Base-by-base conservation (phyloP, 768 basidiomycete genomes). In the Gloeopeniophorella convolvens region DNA sequence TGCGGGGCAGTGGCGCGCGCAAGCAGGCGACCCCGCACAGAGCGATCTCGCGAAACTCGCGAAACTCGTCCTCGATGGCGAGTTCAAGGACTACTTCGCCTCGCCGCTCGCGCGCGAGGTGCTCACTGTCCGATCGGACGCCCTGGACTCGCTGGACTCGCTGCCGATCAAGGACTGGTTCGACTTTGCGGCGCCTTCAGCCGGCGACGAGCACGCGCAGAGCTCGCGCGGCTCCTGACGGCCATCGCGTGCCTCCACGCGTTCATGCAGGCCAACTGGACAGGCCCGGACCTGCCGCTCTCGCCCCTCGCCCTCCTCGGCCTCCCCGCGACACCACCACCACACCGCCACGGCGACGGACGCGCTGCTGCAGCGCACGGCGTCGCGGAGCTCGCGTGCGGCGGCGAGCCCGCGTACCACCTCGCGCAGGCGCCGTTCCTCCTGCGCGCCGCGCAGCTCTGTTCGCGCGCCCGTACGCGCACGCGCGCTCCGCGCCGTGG, bases 401-500 rank as follows among this genome's bases (percentile, higher is more conserved):
- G 81, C 4, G 96, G 96, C 3, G 96, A 98, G 68, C 96, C 96
- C 8, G 91, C 89, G 0, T 99, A 98, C 68, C 96, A 98, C 65
- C 86, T 98, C 37, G 76, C 83, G 7, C 74, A 74, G 59, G 68
- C 66, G 31, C 76, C 92, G 5, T 65, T 77, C 18, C 82, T 95
- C 60, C 75, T 98, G 42, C 77, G 82, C 26, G 68, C 94, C 47
- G 79, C 94, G 0, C 78, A 85, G 59, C 69, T 89, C 21, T 95
- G 54, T 65, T 69, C 9, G 32, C 26, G 1, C 12, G 39, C 2
- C 73, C 76, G 2, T 80, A 73, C 58, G 63, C 63, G 18, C 72
- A 76, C 54, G 66, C 81, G 45, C 62, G 60, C 32, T 80, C 83
- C 13, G 68, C 67, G 15, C 63, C 74, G 3, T 92, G 90, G 88